These are phyloP conservation scores for Panaeolus papilionaceus DNA, from an alignment of 768 basidiomycete genomes.

Conservation along the genomic window DNA sequence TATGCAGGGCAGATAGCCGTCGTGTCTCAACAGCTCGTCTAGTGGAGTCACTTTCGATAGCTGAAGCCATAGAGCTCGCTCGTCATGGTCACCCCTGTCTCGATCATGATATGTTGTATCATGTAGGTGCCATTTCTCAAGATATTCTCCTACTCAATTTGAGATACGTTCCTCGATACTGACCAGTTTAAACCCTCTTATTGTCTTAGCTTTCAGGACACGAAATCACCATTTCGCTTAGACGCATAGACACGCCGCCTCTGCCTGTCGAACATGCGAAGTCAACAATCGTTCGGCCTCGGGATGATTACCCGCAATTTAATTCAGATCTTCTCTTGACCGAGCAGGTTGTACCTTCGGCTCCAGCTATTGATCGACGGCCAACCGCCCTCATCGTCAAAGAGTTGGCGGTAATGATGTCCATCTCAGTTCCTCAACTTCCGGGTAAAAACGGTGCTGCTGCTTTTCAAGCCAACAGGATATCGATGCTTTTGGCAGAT, in stretches of 20 bases:
- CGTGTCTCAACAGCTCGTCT: slow-evolving; percentile 90
- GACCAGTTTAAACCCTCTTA: background rate
- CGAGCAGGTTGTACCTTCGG: background rate
- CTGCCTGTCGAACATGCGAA: background rate
- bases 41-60: slow-evolving; percentile 85
- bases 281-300: background rate
- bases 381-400: slow-evolving; percentile 18
- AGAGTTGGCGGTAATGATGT: slow-evolving; percentile 16
- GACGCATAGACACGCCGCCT: background rate
- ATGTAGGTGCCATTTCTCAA: slow-evolving; percentile 1
- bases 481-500: background rate
- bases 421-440: slow-evolving; percentile 1
- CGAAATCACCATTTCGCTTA: slow-evolving; percentile 12
- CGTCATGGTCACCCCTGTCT: slow-evolving; percentile 86
- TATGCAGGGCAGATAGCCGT: slow-evolving; percentile 93
- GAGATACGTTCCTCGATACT: background rate
- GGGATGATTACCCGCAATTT: background rate
- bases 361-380: slow-evolving; percentile 10
- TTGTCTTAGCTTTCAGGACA: slow-evolving; percentile 3
- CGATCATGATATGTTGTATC: slow-evolving; percentile 1
- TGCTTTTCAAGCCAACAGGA: background rate
- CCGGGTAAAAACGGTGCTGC: background rate
- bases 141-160: background rate
- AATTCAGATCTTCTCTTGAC: background rate
- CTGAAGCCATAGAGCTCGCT: slow-evolving; percentile 92